Conservation (phyloP, 768 basidiomycete genomes). For the Hortiboletus campestris region DNA sequence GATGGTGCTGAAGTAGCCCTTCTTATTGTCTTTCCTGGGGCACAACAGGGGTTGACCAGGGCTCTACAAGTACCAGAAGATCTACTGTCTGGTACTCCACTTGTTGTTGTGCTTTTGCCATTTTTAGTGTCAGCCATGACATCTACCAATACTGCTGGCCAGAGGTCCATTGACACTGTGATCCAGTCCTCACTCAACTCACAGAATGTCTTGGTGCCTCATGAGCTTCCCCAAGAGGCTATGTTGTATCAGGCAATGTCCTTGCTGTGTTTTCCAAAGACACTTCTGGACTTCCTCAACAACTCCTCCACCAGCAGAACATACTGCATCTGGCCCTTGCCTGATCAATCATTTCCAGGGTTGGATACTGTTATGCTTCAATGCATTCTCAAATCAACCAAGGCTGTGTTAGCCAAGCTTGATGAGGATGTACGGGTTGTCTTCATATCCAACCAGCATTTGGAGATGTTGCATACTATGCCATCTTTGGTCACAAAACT, state of each 20-base stretch:
- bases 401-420: slow-evolving; percentile 38
- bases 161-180: slow-evolving; percentile 12
- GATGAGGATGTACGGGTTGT: slow-evolving; percentile 46
- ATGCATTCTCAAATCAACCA: slow-evolving; percentile 43
- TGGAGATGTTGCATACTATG: slow-evolving; percentile 48
- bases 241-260: slow-evolving; percentile 25
- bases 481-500: slow-evolving; percentile 49
- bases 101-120: slow-evolving; percentile 30
- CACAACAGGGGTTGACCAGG: slow-evolving; percentile 33
- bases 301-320: slow-evolving; percentile 32
- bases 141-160: slow-evolving; percentile 14
- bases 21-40: slow-evolving; percentile 53
- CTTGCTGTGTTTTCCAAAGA: slow-evolving; percentile 47
- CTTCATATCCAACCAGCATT: slow-evolving; percentile 65
- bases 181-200: background rate
- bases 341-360: slow-evolving; percentile 28
- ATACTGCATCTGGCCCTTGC: slow-evolving; percentile 50
- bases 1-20: slow-evolving; percentile 50
- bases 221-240: slow-evolving; percentile 9
- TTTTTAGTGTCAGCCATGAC: slow-evolving; percentile 16
- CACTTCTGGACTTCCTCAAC: slow-evolving; percentile 47
- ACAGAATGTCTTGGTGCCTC: background rate
- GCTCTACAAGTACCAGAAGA: slow-evolving; percentile 42
- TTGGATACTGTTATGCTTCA: slow-evolving; percentile 46
- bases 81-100: slow-evolving; percentile 12